Evolutionary conservation across 1,284 basidiomycete genomes (phyloP), one percentile per base, ranked within the genome.

Genomic region (Microbotryum silenes-acaulis): DNA sequence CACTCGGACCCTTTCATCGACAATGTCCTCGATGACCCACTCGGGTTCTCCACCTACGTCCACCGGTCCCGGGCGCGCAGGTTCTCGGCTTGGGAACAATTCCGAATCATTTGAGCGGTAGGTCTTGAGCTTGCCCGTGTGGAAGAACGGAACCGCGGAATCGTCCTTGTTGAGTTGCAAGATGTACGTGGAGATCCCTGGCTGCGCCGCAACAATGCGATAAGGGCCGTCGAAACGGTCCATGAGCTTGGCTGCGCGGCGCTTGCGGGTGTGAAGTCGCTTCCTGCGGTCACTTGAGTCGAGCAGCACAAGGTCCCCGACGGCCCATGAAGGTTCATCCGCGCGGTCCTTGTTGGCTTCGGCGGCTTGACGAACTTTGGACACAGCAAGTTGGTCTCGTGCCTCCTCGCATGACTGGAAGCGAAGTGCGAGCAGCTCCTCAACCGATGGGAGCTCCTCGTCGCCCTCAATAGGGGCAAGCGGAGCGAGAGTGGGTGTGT

Each of bases 61-160:
- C 23, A 59, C 50, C 0, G 52, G 47, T 0, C 29, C 52, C 1
- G 46, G 46, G 1, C 52, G 58, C 1, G 52, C n/a, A 3, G 52
- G 47, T 20, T 54, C 27, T 16, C 37, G 29, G 25, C 3, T n/a
- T 4, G 47, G 51, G 46, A 27, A 37, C 6, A 23, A 4, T 1
- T 9, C 5, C 0, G 33, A 1, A 37, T 54, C 8, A 23, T 54
- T 59, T 2, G 0, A 1, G 23, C 10, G 4, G 58, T 59, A 59
- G 33, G 10, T 9, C 47, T 59, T 59, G 23, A 59, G 47, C 27
- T 59, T 59, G 2, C 29, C 33, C 6, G 23, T 4, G 31, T 54
- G 58, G 74, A 93, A 93, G 20, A 93, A 78, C 3, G 86, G 83
- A 68, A 91, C 89, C 0, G 86, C 83, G 1, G 83, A 82, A 50